Evolutionary conservation across 2,329 filamentous ascomycete genomes (phyloP), one percentile per base, ranked within the genome.

Genomic region (Cercospora zeina): DNA sequence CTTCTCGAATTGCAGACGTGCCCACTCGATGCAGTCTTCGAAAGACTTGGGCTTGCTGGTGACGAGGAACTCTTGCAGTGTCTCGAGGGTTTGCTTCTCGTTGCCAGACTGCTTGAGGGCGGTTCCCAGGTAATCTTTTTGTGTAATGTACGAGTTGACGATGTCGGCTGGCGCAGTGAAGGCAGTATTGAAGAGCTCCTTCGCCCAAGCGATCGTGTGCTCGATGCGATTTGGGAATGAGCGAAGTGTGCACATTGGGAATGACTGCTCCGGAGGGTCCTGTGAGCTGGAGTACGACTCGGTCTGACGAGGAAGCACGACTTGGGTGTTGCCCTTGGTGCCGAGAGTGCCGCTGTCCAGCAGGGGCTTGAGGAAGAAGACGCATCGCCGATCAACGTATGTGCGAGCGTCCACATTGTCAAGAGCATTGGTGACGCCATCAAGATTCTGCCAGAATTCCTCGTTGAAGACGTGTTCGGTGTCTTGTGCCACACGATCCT

Each of bases 141-240:
- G 90, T 1, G 89, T 90, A 68, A 99, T 82, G 76, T 99, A 73
- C 62, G 96, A 82, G 76, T 99, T 99, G 74, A 95, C 93, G 36
- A 92, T 90, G 78, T 97, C 92, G 0, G 95, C 90, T 33, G 92
- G 92, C 70, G 93, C 95, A 70, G 96, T 92, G 71, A 97, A 99
- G 69, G 89, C 91, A 30, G 88, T 89, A 79, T 97, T 92, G 78
- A 99, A 99, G 67, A 96, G 85, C 76, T 97, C 95, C 72, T 96
- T 91, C 39, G 93, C 89, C 95, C 95, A 99, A 2, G 95, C 95
- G 75, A 99, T 99, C 0, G 95, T 97, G 77, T 99, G 95, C 79
- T 99, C 93, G 71, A 99, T 99, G 72, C 89, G 89, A 82, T 99
- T 99, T 62, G 95, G 95, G 82, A 99, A 99, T 77, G 93, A 97